Evolutionary conservation across 257 asterid genomes (phyloP), one percentile per base, ranked within the genome.

Genomic region (Rehmannia glutinosa): DNA sequence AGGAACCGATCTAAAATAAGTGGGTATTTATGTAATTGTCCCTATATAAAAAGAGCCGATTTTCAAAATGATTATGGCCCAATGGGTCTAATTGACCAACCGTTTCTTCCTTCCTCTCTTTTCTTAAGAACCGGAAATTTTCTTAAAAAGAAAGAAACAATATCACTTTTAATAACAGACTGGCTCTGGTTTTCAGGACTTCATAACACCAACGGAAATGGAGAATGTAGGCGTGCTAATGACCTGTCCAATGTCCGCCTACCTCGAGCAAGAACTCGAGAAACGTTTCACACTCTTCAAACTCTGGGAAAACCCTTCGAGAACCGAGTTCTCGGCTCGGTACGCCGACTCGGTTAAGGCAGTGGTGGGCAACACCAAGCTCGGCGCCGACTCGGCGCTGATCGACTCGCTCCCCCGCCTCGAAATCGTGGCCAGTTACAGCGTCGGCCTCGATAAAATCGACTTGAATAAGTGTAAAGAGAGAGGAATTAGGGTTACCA

Each of bases 391-490:
- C 28, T 53, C 95, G 1, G 78, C 73, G 45, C 78, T 86, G 41
- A 82, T 88, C 21, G 87, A 80, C 8, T 72, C 88, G 39, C 80
- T 84, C 38, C 88, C 95, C 39, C 73, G 78, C 45, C 77, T 91
- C 74, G 88, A 86, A 38, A 88, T 91, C 56, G 89, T 91, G 39
- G 79, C 96, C 24, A 83, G 70, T 60, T 86, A 66, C 76, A 86
- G 95, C 66, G 92, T 91, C 5, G 97, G 97, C 1, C 74, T 83
- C 42, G 97, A 91, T 57, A 91, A 80, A 41, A 86, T 91, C 75
- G 93, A 91, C 73, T 42, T 91, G 78, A 63, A 13, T 0, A 84
- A 81, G 73, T 91, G 97, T 30, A 75, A 43, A 71, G 89, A 84
- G 73, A 83, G 80, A 36, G 88, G 95, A 35, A 86, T 91, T 81